Conservation (phyloP, 2,329 filamentous ascomycete genomes). For the Talaromyces piceae region DNA sequence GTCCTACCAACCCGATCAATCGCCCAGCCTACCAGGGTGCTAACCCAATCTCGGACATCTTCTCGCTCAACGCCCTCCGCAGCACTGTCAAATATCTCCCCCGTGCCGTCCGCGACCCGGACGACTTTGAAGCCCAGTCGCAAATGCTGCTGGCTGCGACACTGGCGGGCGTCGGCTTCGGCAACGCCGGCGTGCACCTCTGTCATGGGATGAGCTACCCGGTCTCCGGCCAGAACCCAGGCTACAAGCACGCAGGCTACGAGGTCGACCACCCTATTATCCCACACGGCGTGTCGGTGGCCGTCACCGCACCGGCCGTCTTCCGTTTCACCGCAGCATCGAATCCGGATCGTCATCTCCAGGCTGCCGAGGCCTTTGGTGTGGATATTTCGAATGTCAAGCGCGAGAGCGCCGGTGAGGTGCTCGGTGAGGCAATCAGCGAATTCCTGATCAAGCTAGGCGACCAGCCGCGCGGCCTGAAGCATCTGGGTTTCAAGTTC, state of each 20-base stretch:
- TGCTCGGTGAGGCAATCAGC: constrained; percentile 73
- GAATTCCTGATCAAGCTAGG: constrained; percentile 76
- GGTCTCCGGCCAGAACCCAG: constrained; percentile 89
- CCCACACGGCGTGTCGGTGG: constrained; percentile 91
- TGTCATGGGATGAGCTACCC: constrained; percentile 95
- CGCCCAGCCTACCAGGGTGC: constrained; percentile 93
- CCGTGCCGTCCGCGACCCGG: constrained; percentile 75
- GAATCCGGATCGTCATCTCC: constrained; percentile 85
- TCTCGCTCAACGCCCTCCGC: constrained; percentile 77
- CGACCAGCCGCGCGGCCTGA: constrained; percentile 82
- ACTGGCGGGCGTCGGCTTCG: constrained; percentile 89
- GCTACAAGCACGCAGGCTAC: constrained; percentile 86
- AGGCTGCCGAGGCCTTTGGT: constrained; percentile 83
- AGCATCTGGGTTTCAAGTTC: constrained; percentile 68
- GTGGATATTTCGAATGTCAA: constrained; percentile 84
- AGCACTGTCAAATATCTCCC: constrained; percentile 89
- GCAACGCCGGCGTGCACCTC: constrained; percentile 91
- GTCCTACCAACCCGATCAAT: constrained; percentile 81
- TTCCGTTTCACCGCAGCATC: constrained; percentile 88
- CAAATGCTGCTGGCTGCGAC: constrained; percentile 96
- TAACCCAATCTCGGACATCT: constrained; percentile 96
- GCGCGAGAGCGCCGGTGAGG: constrained; percentile 79
- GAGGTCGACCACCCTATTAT: constrained; percentile 70
- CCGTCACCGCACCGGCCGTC: constrained; percentile 85
- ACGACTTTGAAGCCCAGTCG: constrained; percentile 85